Evolutionary conservation across 768 basidiomycete genomes (phyloP).

Genomic region (Sporobolomyces phaffii): DNA sequence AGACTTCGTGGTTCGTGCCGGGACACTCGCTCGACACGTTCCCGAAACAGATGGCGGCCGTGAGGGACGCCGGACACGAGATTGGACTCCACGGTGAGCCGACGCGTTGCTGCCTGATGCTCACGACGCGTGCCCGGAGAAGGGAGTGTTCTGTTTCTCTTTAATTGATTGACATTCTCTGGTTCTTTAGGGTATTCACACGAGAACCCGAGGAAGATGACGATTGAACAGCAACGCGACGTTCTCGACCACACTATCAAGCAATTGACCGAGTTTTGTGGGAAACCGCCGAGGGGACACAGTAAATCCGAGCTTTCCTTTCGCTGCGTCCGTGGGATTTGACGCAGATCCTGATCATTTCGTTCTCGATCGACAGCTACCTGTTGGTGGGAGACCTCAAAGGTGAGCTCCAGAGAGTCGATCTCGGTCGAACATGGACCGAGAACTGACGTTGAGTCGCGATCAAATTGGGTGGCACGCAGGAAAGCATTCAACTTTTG

Average conservation of each 20-base stretch:
- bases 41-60: constrained; percentile 62
- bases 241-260: constrained; percentile 51
- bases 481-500: constrained; percentile 55
- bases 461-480: too few relatives aligned
- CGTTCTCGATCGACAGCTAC: constrained; percentile 62
- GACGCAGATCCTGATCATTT: constrained; percentile 46
- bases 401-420: constrained; percentile 50
- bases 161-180: background rate
- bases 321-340: background rate
- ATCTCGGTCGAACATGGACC: too few relatives aligned
- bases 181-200: constrained; percentile 59
- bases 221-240: constrained; percentile 62
- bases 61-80: constrained; percentile 68
- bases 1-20: constrained; percentile 41
- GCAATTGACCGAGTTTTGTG: constrained; percentile 50
- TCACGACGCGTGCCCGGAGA: too few relatives aligned
- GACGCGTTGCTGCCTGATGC: too few relatives aligned
- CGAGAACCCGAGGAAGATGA: constrained; percentile 63
- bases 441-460: background rate
- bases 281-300: constrained; percentile 57
- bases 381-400: constrained; percentile 74
- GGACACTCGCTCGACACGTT: constrained; percentile 72
- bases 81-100: constrained; percentile 47
- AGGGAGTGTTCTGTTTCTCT: too few relatives aligned
- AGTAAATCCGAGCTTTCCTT: constrained; percentile 44